Percentiles rank a stretch among this genome's conserved stretches.
Evolutionary conservation across 1,139 yeast genomes (phyloP).

Genomic region (Diutina ranongensis): DNA sequence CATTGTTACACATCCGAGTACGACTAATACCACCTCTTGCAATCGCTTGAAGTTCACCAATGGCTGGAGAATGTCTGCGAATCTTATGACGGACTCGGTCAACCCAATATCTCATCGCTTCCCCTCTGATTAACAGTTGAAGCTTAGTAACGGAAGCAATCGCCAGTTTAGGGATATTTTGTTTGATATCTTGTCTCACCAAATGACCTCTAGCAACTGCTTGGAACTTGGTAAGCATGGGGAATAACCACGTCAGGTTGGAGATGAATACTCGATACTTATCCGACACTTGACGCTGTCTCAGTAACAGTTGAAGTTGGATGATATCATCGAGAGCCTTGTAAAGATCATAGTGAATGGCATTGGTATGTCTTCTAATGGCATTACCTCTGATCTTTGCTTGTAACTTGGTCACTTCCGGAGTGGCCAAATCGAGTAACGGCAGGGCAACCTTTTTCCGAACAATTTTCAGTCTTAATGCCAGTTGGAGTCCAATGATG

Average conservation of each 20-base stretch:
- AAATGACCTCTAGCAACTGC: neutral
- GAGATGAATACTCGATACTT: conserved; percentile 2
- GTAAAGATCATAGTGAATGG: neutral
- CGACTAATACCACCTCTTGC: conserved; percentile 40
- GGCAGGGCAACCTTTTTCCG: neutral
- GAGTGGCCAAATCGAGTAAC: neutral
- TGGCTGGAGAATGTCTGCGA: conserved; percentile 12
- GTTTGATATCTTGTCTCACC: neutral
- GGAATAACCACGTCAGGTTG: conserved; percentile 5
- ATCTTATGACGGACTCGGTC: neutral
- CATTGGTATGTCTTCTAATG: conserved; percentile 11
- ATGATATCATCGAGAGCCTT: neutral
- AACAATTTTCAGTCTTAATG: conserved; percentile 19
- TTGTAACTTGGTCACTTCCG: conserved; percentile 15
- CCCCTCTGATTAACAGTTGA: conserved; percentile 5
- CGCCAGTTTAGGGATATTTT: neutral
- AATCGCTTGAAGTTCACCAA: conserved; percentile 22
- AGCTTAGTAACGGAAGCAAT: neutral
- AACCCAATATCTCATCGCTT: conserved; percentile 1
- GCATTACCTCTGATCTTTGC: conserved; percentile 19
- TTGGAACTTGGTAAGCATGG: conserved; percentile 1
- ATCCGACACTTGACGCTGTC: neutral
- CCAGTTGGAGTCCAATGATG: conserved; percentile 26
- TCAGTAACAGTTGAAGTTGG: neutral
- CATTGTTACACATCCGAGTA: conserved; percentile 30